Evolutionary conservation across 2,329 filamentous ascomycete species (phyloP).

Genomic region (Cordyceps tenuipes): DNA sequence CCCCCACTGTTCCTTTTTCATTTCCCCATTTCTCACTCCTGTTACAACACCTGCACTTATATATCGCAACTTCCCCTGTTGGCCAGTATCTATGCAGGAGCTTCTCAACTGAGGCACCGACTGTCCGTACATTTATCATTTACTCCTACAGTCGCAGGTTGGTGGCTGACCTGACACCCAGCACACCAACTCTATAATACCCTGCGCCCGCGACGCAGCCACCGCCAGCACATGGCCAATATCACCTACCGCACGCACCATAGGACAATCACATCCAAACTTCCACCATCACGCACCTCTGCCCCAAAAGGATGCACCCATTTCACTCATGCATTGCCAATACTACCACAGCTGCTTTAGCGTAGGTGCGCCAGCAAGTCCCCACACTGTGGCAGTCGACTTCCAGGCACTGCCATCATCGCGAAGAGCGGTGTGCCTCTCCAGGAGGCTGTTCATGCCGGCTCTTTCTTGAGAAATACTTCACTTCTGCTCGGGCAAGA

Average conservation of each 20-base stretch:
- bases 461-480: neutral
- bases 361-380: neutral
- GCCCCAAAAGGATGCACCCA: neutral
- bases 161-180: neutral
- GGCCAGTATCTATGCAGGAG: too few species aligned
- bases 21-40: neutral
- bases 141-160: neutral
- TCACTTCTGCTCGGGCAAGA: neutral
- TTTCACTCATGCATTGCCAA: neutral
- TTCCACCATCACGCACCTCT: neutral
- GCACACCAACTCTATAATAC: neutral
- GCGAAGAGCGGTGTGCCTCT: slow-evolving; percentile 5
- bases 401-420: neutral
- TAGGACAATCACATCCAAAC: neutral
- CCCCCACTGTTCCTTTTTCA: neutral
- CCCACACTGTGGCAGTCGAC: neutral
- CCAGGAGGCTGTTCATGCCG: neutral
- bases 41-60: too few species aligned
- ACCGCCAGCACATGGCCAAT: neutral
- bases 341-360: neutral
- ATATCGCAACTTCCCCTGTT: too few species aligned
- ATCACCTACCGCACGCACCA: neutral
- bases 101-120: neutral
- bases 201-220: neutral
- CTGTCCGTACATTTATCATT: neutral